Conservation (phyloP, 1,284 basidiomycete genomes). For the Cutaneotrichosporon cyanovorans region DNA sequence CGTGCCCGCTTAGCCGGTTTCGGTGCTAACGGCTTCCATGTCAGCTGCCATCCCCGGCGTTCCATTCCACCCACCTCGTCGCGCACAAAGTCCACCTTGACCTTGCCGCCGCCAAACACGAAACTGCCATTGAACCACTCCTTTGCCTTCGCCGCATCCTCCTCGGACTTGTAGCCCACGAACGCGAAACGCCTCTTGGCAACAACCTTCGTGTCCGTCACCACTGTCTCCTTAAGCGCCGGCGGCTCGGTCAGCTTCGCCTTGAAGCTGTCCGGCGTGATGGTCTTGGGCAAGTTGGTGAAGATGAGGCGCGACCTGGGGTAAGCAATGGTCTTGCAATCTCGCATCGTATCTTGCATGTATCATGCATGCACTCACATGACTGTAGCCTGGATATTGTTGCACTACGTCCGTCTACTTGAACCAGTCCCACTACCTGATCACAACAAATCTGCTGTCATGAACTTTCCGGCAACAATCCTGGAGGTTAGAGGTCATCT, state of each 20-base stretch:
- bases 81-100: conserved; percentile 64
- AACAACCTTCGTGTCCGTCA: conserved; percentile 85
- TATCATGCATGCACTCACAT: not conserved
- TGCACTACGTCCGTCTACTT: no score
- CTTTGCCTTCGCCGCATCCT: conserved; percentile 66
- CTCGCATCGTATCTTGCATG: no score
- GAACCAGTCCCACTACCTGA: no score
- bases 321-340: no score
- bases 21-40: conserved; percentile 9
- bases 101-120: conserved; percentile 60
- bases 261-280: conserved; percentile 52
- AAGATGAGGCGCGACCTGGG: conserved; percentile 76
- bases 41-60: not conserved
- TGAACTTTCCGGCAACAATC: not conserved
- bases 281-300: conserved; percentile 73
- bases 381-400: not conserved
- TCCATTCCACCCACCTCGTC: conserved; percentile 53
- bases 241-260: conserved; percentile 47
- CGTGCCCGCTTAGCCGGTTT: conserved; percentile 22
- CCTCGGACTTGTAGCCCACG: conserved; percentile 75
- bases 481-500: not conserved
- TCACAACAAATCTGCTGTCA: not conserved
- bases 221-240: conserved; percentile 34
- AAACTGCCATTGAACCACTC: conserved; percentile 83
- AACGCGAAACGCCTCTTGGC: conserved; percentile 83